Conservation (phyloP, 2,329 filamentous ascomycete species). For the Ophiostoma sp. region DNA sequence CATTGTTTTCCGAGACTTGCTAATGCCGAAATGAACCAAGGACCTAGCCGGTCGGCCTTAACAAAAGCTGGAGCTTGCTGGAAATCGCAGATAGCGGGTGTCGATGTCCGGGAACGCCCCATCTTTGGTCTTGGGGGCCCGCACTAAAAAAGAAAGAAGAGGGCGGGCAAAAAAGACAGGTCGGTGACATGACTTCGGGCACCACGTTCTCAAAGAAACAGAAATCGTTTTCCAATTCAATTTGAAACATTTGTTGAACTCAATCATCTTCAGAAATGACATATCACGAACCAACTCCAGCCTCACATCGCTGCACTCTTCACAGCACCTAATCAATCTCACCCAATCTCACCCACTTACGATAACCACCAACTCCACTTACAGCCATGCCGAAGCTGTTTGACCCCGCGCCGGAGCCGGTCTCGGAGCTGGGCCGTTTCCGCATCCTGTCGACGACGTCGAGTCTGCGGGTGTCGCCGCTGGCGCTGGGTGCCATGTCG, state of each 20-base stretch:
- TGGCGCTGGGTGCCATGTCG: constrained; percentile 56
- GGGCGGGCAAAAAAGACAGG: neutral
- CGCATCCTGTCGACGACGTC: constrained; percentile 53
- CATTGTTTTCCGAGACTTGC: neutral
- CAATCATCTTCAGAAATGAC: neutral
- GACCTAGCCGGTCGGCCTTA: constrained; percentile 4
- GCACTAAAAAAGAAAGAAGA: neutral
- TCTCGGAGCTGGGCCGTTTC: constrained; percentile 53
- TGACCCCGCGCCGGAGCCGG: constrained; percentile 16
- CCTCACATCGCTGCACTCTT: neutral
- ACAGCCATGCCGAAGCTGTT: constrained; percentile 22
- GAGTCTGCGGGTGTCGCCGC: constrained; percentile 53
- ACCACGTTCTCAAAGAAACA: neutral
- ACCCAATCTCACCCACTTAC: neutral
- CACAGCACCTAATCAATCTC: neutral
- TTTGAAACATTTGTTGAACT: neutral
- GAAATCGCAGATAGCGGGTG: constrained; percentile 1
- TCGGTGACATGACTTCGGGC: neutral
- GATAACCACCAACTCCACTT: neutral
- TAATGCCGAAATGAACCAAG: neutral
- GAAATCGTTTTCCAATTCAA: neutral
- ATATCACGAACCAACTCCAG: neutral
- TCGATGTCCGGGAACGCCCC: neutral
- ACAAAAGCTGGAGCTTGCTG: neutral
- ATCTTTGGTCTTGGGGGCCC: neutral